Evolutionary conservation across 108 stramenopile genomes (phyloP).

Genomic region (Nitzschia inconspicua): DNA sequence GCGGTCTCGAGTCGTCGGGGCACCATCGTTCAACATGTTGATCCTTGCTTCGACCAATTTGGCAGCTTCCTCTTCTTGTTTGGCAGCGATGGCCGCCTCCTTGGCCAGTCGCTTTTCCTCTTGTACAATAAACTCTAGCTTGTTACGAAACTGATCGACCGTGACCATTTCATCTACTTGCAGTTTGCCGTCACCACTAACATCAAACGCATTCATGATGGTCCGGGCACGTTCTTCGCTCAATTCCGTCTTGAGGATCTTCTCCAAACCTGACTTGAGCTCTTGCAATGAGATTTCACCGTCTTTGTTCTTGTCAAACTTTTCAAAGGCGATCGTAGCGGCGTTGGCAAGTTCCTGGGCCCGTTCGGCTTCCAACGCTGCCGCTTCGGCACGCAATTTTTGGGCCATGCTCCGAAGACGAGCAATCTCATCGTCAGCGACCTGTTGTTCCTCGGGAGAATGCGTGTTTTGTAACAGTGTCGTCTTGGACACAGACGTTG

Average conservation of each 20-base stretch:
- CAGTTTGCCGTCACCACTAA: conserved; percentile 68
- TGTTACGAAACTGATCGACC: conserved; percentile 70
- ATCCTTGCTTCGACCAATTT: conserved; percentile 46
- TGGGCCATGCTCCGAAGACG: conserved; percentile 70
- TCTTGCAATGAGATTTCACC: conserved; percentile 70
- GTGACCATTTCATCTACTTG: conserved; percentile 75
- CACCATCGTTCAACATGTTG: conserved; percentile 71
- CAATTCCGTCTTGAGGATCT: conserved; percentile 71
- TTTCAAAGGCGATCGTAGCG: conserved; percentile 64
- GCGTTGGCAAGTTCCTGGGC: conserved; percentile 67
- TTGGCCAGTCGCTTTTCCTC: conserved; percentile 70
- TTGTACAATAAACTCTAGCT: conserved; percentile 59
- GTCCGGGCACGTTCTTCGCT: conserved; percentile 59
- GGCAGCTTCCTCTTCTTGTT: conserved; percentile 50
- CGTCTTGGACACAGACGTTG: too few species aligned
- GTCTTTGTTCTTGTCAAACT: conserved; percentile 79
- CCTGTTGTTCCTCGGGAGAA: conserved; percentile 12
- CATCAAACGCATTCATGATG: conserved; percentile 77
- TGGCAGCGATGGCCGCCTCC: conserved; percentile 51
- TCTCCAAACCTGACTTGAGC: conserved; percentile 76
- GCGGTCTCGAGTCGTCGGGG: conserved; percentile 60
- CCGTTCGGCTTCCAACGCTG: conserved; percentile 73
- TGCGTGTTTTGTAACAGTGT: too few species aligned
- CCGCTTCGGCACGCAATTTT: conserved; percentile 76
- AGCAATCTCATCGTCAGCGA: conserved; percentile 69